Evolutionary conservation across 2,329 filamentous ascomycete species (phyloP).

Genomic region (Colletotrichum sp.): DNA sequence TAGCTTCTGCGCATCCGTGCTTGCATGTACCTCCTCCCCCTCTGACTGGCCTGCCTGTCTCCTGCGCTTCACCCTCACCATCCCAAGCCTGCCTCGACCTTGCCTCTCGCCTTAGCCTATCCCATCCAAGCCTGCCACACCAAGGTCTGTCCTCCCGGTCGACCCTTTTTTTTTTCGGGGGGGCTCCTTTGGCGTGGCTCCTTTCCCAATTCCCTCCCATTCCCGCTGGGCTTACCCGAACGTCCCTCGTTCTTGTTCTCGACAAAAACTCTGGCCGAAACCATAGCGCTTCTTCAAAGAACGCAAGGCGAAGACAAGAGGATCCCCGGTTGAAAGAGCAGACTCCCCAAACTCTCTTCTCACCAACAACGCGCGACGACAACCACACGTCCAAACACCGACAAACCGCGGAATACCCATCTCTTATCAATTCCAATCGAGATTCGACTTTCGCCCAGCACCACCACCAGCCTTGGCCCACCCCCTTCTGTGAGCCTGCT

Average conservation of each 20-base stretch:
- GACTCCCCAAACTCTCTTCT: background rate
- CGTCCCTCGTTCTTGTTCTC: constrained; percentile 14
- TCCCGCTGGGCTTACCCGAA: constrained; percentile 18
- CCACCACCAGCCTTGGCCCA: constrained; percentile 11
- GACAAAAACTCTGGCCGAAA: constrained; percentile 7
- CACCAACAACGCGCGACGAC: background rate
- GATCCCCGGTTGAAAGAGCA: background rate
- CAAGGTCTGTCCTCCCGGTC: constrained; percentile 9
- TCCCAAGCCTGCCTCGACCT: constrained; percentile 5
- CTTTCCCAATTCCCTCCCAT: constrained; percentile 16
- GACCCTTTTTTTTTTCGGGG: constrained; percentile 18
- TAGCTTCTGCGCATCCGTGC: background rate
- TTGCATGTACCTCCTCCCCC: constrained; percentile 4
- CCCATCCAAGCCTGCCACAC: constrained; percentile 13
- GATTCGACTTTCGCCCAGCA: background rate
- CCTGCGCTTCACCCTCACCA: background rate
- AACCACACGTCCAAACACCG: background rate
- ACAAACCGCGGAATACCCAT: background rate
- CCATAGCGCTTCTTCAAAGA: constrained; percentile 1
- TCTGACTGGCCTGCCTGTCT: background rate
- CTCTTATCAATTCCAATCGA: constrained; percentile 15
- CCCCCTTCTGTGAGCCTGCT: constrained; percentile 3
- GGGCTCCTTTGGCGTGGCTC: constrained; percentile 10
- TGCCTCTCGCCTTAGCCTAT: constrained; percentile 13
- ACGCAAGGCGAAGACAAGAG: background rate